Conservation (phyloP, 148 eudicot genomes). For the Nepenthes mirabilis region DNA sequence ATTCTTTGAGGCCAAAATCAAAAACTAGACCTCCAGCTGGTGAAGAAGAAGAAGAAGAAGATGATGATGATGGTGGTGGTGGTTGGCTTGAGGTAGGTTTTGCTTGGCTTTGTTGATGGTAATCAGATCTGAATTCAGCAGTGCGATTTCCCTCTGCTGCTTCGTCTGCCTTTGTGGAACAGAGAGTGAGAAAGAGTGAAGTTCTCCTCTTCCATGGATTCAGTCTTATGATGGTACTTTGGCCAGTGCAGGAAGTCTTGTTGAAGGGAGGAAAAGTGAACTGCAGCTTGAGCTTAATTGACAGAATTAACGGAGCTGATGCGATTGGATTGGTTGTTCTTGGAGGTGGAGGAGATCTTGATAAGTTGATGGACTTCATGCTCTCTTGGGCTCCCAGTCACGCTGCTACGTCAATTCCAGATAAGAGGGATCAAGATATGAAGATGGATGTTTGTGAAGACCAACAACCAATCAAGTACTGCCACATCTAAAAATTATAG, state of each 20-base stretch:
- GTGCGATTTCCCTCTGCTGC: slow-evolving; percentile 19
- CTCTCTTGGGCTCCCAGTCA: slow-evolving; percentile 3
- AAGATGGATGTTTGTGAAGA: background rate
- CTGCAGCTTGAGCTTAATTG: slow-evolving; percentile 8
- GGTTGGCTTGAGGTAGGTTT: slow-evolving; percentile 15
- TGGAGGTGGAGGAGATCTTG: slow-evolving; percentile 9
- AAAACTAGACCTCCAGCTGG: slow-evolving; percentile 54
- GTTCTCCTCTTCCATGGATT: background rate
- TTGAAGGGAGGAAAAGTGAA: slow-evolving; percentile 6
- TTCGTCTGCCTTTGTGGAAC: slow-evolving; percentile 39
- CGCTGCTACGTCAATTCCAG: slow-evolving; percentile 6
- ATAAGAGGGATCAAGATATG: background rate
- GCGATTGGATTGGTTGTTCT: slow-evolving; percentile 3
- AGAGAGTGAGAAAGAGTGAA: slow-evolving; percentile 20
- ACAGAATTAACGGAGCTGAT: slow-evolving; percentile 6
- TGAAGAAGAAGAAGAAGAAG: slow-evolving; percentile 3
- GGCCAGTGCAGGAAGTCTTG: background rate
- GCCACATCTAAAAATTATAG: slow-evolving; percentile 15
- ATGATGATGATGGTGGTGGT: slow-evolving; percentile 17
- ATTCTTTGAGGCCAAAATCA: slow-evolving; percentile 41
- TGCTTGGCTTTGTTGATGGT: slow-evolving; percentile 5
- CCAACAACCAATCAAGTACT: slow-evolving; percentile 10
- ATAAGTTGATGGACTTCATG: slow-evolving; percentile 13
- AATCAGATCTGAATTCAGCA: slow-evolving; percentile 2
- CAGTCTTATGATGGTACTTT: background rate